A percentile compares a stretch with the other conserved stretches of the same genome.
These are phyloP conservation scores for Lachnellula subtilissima DNA, from an alignment of 2,329 filamentous ascomycete genomes.

Conservation along the genomic window DNA sequence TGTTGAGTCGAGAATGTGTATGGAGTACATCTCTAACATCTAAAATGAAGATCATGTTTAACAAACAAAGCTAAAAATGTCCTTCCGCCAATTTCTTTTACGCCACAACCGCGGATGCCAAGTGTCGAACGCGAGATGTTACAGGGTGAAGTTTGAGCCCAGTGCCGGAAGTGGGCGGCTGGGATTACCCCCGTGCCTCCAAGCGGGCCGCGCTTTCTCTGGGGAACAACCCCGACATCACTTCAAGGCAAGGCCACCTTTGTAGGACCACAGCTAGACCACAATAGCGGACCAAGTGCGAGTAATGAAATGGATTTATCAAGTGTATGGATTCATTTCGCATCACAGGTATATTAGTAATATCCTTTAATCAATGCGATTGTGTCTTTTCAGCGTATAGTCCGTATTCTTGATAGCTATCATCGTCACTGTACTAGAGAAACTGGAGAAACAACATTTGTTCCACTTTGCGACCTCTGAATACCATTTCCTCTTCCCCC, in stretches of 20 bases:
- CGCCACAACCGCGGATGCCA: constrained; percentile 6
- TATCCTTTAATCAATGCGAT: not conserved
- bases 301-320: too few relatives aligned
- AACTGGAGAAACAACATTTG: not conserved
- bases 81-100: not conserved
- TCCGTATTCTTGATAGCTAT: not conserved
- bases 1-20: not conserved
- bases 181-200: not conserved
- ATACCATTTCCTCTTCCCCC: not conserved
- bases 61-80: not conserved
- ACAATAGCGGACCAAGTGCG: too few relatives aligned
- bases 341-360: too few relatives aligned
- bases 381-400: not conserved
- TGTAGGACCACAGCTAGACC: too few relatives aligned
- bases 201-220: not conserved
- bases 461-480: not conserved
- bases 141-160: constrained; percentile 4
- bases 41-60: constrained; percentile 5
- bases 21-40: not conserved
- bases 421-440: not conserved
- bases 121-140: constrained; percentile 4
- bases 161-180: not conserved
- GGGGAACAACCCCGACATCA: not conserved
- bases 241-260: not conserved
- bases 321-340: too few relatives aligned